Base-by-base conservation (phyloP, 768 basidiomycete species). In the Leucocoprinus leucothites region DNA sequence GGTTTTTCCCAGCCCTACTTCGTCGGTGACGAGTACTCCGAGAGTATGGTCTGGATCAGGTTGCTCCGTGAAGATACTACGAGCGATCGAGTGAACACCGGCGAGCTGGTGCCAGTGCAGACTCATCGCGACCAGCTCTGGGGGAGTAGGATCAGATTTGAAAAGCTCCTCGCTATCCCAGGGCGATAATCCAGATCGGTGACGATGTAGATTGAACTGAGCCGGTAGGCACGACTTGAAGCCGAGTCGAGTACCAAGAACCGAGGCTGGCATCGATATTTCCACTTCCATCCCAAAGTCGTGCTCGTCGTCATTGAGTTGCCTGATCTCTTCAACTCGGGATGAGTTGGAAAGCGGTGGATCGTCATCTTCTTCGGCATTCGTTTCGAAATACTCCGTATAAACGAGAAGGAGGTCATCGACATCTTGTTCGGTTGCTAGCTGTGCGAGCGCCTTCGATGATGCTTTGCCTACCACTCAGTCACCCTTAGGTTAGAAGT, bases 1-100 rank as follows among this genome's bases (percentile, higher is more conserved):
- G 0, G 70, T 72, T 44, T 73, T 73, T 0, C 70, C 68, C 0
- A 71, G 60, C 0, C 72, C 68, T 3, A 73, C 71, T 13, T 62
- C 62, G 35, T 66, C 65, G 3, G 60, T 58, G 31, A 65, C 44
- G 8, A 66, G 60, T 0, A 64, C 49, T 4, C 65, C 64, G 11
- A 36, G 5, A 14, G 24, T 11, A 28, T 58, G 41, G 28, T 3
- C 2, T n/a, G n/a, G 52, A 31, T 13, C 6, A 40, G n/a, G 4
- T 46, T 18, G 0, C 49, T 18, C 51, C 14, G 11, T 31, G 31
- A 31, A 31, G 11, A 31, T 5, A 11, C 56, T 61, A 2, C 61
- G 56, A n/a, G 59, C 9, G 18, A 58, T 61, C 18, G 55, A 44
- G 21, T 60, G 59, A 22, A 58, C 51, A 0, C 65, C 68, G 19